Conservation (phyloP, 495 filamentous ascomycete species). For the Talaromyces nanjingensis region DNA sequence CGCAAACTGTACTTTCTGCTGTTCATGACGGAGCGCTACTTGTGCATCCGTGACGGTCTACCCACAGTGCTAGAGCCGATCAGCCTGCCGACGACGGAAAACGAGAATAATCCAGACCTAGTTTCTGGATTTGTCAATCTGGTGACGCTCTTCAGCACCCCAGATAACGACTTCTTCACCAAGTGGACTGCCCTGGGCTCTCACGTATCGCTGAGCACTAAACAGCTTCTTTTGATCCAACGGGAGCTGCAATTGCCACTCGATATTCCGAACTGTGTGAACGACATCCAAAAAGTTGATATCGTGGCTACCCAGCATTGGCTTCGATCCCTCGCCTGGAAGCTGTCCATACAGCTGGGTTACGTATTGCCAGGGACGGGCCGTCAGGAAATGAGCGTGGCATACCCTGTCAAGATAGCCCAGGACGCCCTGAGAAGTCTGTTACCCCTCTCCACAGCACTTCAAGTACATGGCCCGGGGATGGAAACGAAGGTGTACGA, state of each 20-base stretch:
- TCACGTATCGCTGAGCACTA: neutral
- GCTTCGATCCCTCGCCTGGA: constrained; percentile 1
- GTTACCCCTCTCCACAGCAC: neutral
- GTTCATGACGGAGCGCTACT: constrained; percentile 1
- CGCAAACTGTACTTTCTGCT: constrained; percentile 2
- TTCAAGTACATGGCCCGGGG: constrained; percentile 1
- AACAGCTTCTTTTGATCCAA: neutral
- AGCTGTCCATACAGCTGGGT: neutral
- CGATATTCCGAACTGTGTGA: neutral
- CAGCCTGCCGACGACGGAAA: neutral
- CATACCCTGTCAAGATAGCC: neutral
- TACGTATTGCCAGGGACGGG: neutral
- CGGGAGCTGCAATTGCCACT: neutral
- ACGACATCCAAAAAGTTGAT: neutral
- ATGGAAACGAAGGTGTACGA: constrained; percentile 1
- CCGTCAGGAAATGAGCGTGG: neutral
- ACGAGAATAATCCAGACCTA: neutral
- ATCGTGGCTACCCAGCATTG: neutral
- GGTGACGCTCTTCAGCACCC: neutral
- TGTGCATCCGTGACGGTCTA: constrained; percentile 1
- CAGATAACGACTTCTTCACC: neutral
- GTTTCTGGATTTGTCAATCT: neutral
- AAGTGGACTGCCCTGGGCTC: neutral
- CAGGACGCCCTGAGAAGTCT: neutral
- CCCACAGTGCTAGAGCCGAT: constrained; percentile 3